A percentile compares a stretch with the other conserved stretches of the same genome.
Conservation (phyloP, 1,284 basidiomycete species). For the Pseudozyma tsukubaensis region DNA sequence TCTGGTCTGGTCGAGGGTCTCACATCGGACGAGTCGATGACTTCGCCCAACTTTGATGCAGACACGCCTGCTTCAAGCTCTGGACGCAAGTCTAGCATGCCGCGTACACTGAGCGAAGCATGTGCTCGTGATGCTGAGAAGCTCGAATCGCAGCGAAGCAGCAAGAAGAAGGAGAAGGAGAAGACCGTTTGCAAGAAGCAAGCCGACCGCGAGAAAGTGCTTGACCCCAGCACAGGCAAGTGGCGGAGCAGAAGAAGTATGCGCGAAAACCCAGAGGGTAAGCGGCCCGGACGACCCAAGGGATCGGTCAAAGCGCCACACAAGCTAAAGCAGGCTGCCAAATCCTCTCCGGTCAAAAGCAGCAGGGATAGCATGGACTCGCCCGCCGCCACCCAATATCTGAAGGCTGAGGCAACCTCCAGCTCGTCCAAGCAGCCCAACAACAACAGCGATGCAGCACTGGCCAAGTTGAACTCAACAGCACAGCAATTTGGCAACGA, state of each 20-base stretch:
- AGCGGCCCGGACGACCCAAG: slow-evolving; percentile 49
- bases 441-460: slow-evolving; percentile 6
- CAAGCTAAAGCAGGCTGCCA: slow-evolving; percentile 18
- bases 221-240: slow-evolving; percentile 46
- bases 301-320: slow-evolving; percentile 40
- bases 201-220: slow-evolving; percentile 40
- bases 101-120: slow-evolving; percentile 49
- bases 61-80: slow-evolving; percentile 17
- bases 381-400: slow-evolving; percentile 1
- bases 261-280: slow-evolving; percentile 51
- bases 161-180: slow-evolving; percentile 38
- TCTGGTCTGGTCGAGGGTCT: not conserved
- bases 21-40: slow-evolving; percentile 17
- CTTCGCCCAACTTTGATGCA: slow-evolving; percentile 31
- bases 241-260: slow-evolving; percentile 56
- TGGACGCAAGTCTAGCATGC: slow-evolving; percentile 38
- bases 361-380: slow-evolving; percentile 10
- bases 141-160: slow-evolving; percentile 35
- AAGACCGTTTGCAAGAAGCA: slow-evolving; percentile 44
- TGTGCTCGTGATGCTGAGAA: slow-evolving; percentile 49
- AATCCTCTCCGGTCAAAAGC: slow-evolving; percentile 12
- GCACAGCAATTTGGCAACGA: not conserved
- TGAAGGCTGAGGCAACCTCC: not conserved
- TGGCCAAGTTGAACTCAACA: not conserved
- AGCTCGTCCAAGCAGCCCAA: slow-evolving; percentile 12